A percentile compares a stretch with the other conserved stretches of the same genome.
phyloP scores from a whole-genome alignment of 441 rosid species.

The Bocquillonia castaneifolia region DNA sequence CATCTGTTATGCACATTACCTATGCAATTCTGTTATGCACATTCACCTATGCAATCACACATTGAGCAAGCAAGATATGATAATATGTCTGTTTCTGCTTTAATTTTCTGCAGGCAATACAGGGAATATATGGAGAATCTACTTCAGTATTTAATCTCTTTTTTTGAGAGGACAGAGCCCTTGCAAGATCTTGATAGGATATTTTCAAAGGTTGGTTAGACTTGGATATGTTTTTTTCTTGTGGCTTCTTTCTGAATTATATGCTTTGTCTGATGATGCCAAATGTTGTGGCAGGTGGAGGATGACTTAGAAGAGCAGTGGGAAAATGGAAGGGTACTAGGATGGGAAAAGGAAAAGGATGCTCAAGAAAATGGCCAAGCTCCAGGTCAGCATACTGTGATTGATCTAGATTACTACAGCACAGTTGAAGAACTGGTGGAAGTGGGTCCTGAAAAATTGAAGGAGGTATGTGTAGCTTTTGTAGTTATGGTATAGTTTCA shows the following conservation, averaged over 20 bases:
- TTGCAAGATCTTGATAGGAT: conserved; percentile 91
- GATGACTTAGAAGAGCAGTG: conserved; percentile 81
- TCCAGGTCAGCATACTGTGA: conserved; percentile 36
- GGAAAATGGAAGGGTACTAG: conserved; percentile 46
- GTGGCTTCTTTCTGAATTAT: neutral
- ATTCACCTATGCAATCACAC: neutral
- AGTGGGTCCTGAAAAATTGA: conserved; percentile 87
- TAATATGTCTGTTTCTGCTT: neutral
- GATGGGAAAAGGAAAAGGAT: conserved; percentile 67
- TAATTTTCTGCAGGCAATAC: conserved; percentile 60
- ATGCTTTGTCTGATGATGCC: conserved; percentile 7
- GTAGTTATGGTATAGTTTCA: neutral
- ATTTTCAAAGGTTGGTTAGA: conserved; percentile 66
- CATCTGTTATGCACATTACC: no score
- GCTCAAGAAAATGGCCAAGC: conserved; percentile 54
- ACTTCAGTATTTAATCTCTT: conserved; percentile 67
- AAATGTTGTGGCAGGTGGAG: conserved; percentile 44
- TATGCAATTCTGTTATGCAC: no score
- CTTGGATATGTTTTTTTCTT: neutral
- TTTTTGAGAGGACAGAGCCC: conserved; percentile 89
- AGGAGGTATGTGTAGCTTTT: conserved; percentile 50
- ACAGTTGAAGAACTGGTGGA: conserved; percentile 83
- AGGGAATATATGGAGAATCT: conserved; percentile 73
- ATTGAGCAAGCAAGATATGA: conserved; percentile 5
- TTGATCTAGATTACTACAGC: conserved; percentile 90